Percentiles rank a stretch among this genome's conserved stretches.
phyloP scores from a whole-genome alignment of 2,329 filamentous ascomycete species.

The Sphaerulina populicola region DNA sequence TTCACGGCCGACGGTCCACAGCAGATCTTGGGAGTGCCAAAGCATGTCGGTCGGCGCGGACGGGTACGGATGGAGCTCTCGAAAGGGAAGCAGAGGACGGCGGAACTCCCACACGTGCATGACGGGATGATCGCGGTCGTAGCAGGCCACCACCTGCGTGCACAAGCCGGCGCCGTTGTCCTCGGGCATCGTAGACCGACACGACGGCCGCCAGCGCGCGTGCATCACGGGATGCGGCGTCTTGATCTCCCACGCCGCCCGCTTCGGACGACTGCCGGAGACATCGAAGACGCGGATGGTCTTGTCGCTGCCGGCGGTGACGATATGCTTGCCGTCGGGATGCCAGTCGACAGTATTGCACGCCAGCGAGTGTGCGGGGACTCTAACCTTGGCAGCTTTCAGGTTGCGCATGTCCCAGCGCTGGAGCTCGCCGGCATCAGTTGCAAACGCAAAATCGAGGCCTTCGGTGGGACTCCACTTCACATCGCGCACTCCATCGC shows the following conservation, averaged over 20 bases:
- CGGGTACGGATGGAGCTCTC: conserved; percentile 51
- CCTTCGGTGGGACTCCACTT: conserved; percentile 58
- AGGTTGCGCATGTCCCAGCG: conserved; percentile 55
- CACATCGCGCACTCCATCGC: conserved; percentile 54
- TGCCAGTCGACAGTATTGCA: conserved; percentile 61
- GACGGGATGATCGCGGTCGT: conserved; percentile 53
- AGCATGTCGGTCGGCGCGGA: conserved; percentile 52
- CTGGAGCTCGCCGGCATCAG: conserved; percentile 56
- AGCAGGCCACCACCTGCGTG: conserved; percentile 55
- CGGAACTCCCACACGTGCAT: conserved; percentile 59
- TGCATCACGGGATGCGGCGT: conserved; percentile 55
- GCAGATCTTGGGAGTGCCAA: conserved; percentile 55
- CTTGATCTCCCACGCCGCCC: conserved; percentile 50
- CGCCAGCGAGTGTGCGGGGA: conserved; percentile 49
- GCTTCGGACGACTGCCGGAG: conserved; percentile 49
- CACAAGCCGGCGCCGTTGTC: conserved; percentile 50
- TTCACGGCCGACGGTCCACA: conserved; percentile 56
- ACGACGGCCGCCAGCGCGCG: conserved; percentile 55
- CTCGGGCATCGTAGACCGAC: conserved; percentile 46
- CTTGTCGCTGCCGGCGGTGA: conserved; percentile 55
- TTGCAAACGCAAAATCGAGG: conserved; percentile 55
- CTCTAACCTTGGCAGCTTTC: conserved; percentile 50
- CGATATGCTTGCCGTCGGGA: conserved; percentile 56
- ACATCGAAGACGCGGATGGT: conserved; percentile 59
- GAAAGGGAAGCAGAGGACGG: conserved; percentile 53